Evolutionary conservation across 2,329 filamentous ascomycete genomes (phyloP), one percentile per base, ranked within the genome.

Genomic region (Chaetomium strumarium): DNA sequence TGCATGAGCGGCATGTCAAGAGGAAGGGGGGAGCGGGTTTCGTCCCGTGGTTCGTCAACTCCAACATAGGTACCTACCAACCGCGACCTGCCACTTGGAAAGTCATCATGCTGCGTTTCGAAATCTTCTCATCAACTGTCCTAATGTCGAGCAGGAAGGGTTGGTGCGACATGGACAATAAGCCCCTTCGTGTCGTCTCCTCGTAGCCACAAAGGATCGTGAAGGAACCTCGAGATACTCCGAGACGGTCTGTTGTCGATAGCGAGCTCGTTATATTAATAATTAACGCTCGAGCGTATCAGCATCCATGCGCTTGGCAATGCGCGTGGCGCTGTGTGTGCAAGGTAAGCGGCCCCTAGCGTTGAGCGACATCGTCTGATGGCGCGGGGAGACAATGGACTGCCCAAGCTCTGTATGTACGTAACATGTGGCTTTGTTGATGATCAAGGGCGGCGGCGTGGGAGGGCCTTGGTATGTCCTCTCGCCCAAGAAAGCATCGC

Each of bases 1-100:
- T 61, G 60, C 59, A 58, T 49, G 56, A 55, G 56, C 58, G 57
- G 59, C 56, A 56, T 51, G 53, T 51, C 16, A 42, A 59, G 38
- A 53, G 42, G 43, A 24, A 16, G 40, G 45, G 16, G 31, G 40
- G 45, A 14, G 31, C 30, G 53, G 36, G 56, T 54, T 51, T 53
- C 49, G 49, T 33, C 49, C 49, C 34, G 39, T 36, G 45, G 49
- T 52, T 42, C 29, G 37, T 36, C 51, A 31, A 31, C 38, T 14
- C 38, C 46, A 36, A 30, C 17, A 17, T 12, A n/a, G n/a, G n/a
- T n/a, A n/a, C n/a, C n/a, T n/a, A 24, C 11, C 17, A 34, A n/a
- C 20, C 13, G 41, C 14, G 29, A 19, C 42, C 39, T 31, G 33
- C 20, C 34, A 36, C 17, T 7, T 34, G 16, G 16, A 38, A n/a